These are phyloP conservation scores for Firmiana major DNA, from an alignment of 345 rosid species.

Conservation along the genomic window DNA sequence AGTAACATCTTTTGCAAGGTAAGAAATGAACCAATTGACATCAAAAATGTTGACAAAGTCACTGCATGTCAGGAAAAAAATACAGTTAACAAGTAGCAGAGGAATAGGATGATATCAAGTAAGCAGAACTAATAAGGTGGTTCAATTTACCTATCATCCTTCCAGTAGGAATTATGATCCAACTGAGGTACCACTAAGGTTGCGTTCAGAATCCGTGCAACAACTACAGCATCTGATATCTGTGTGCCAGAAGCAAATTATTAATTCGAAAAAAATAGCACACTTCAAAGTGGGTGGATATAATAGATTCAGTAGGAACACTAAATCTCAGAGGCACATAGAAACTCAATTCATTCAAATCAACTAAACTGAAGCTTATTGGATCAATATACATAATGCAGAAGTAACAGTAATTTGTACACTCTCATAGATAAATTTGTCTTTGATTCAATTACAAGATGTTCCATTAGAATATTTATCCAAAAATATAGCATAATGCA, in stretches of 20 bases:
- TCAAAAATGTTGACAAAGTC: conserved; percentile 88
- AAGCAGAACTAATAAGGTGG: background rate
- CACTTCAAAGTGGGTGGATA: background rate
- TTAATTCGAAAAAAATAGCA: conserved; percentile 13
- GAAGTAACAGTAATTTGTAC: background rate
- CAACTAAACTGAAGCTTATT: conserved; percentile 6
- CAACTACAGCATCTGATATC: conserved; percentile 98
- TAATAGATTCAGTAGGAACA: background rate
- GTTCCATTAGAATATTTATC: conserved; percentile 6
- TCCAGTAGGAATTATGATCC: conserved; percentile 97
- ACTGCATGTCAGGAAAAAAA: conserved; percentile 48
- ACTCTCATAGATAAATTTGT: background rate
- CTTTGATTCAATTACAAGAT: background rate
- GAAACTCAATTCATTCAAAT: background rate
- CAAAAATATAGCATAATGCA: background rate
- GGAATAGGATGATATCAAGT: background rate
- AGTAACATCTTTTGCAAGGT: conserved; percentile 82
- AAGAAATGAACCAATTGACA: conserved; percentile 86
- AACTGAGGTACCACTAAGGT: conserved; percentile 92
- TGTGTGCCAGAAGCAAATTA: conserved; percentile 27
- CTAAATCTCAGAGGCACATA: conserved; percentile 16
- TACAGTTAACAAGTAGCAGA: background rate
- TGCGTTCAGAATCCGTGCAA: conserved; percentile 91
- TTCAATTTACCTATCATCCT: conserved; percentile 75
- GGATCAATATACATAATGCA: background rate